Conservation (phyloP, 441 rosid genomes). For the Syzygium syzygioides region DNA sequence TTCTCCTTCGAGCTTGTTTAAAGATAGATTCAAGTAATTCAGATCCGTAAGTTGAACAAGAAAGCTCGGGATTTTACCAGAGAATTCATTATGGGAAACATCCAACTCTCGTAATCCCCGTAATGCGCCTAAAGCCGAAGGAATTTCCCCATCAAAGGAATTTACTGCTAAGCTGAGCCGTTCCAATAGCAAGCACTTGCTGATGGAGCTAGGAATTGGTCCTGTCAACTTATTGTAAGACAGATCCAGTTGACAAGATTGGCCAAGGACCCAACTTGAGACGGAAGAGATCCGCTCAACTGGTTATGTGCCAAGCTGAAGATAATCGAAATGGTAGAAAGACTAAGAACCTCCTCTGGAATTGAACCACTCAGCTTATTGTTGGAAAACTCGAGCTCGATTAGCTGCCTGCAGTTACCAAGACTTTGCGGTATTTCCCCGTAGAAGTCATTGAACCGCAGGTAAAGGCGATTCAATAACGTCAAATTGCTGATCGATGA, state of each 20-base stretch:
- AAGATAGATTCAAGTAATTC: neutral
- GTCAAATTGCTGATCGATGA: conserved; percentile 1
- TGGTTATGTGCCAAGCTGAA: neutral
- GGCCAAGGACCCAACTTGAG: too few species aligned
- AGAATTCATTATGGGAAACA: neutral
- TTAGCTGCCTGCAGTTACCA: neutral
- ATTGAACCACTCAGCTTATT: conserved; percentile 3
- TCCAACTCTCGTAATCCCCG: neutral
- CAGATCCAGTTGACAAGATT: too few species aligned
- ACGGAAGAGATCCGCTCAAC: neutral
- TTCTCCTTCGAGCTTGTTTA: neutral
- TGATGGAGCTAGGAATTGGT: neutral
- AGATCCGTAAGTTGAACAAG: neutral
- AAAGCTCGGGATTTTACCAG: neutral
- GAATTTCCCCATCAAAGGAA: neutral
- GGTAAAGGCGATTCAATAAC: neutral
- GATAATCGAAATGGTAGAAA: neutral
- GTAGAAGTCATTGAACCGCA: neutral
- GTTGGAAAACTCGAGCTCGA: neutral
- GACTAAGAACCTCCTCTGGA: neutral
- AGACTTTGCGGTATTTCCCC: conserved; percentile 3
- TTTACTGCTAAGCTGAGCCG: neutral
- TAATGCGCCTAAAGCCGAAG: neutral
- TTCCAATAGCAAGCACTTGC: neutral
- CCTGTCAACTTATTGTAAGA: too few species aligned